Evolutionary conservation across 148 eudicot genomes (phyloP).

Genomic region (Fagopyrum homotropicum): DNA sequence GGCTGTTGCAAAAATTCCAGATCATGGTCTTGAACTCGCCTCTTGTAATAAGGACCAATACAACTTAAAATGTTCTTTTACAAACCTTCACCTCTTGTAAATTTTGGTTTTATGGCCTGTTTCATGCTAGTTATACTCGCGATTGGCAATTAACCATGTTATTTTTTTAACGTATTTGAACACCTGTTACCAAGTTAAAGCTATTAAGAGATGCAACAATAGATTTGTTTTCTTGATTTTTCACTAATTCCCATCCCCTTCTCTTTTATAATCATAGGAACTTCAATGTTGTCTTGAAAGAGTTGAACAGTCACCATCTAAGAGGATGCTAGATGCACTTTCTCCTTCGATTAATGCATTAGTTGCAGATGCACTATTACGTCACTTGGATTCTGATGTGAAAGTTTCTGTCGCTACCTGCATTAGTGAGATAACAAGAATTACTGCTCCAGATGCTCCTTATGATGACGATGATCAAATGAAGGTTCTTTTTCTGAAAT

Average conservation of each 20-base stretch:
- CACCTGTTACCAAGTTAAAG: not conserved
- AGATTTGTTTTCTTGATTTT: not conserved
- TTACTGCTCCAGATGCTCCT: slow-evolving; percentile 97
- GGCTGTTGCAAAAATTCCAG: not conserved
- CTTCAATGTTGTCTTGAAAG: slow-evolving; percentile 40
- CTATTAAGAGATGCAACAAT: not conserved
- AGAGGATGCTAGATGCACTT: slow-evolving; percentile 68
- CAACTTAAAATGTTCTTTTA: not conserved
- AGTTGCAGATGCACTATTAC: slow-evolving; percentile 42
- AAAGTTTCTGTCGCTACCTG: slow-evolving; percentile 87
- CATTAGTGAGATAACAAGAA: slow-evolving; percentile 95
- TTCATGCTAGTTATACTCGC: not conserved
- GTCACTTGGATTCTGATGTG: slow-evolving; percentile 64
- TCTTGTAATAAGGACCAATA: not conserved
- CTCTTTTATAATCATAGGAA: slow-evolving; percentile 30
- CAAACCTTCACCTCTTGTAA: slow-evolving; percentile 1
- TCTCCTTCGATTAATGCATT: slow-evolving; percentile 63
- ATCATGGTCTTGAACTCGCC: not conserved
- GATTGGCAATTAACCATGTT: not conserved
- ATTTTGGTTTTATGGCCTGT: not conserved
- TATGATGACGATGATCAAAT: slow-evolving; percentile 71
- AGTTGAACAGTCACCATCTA: slow-evolving; percentile 84
- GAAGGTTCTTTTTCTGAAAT: slow-evolving; percentile 59
- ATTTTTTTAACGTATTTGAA: not conserved
- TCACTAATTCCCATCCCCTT: not conserved